A percentile compares a stretch with the other conserved stretches of the same genome.
These are phyloP conservation scores for Lentinula sp. DNA, from an alignment of 768 basidiomycete genomes.

Conservation along the genomic window DNA sequence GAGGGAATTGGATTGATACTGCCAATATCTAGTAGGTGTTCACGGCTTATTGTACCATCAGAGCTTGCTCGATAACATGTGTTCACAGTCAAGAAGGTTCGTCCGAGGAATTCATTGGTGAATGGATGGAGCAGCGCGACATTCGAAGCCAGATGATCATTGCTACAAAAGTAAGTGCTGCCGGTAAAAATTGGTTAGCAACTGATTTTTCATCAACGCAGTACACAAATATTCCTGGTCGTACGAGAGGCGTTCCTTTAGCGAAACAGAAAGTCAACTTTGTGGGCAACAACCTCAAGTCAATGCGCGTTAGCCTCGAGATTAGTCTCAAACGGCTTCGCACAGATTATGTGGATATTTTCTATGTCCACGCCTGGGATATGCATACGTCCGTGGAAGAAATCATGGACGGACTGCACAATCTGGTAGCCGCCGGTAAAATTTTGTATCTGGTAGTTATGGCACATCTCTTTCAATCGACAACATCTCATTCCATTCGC, in stretches of 20 bases:
- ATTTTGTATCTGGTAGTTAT: conserved; percentile 24
- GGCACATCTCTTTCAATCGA: background rate
- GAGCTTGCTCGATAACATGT: background rate
- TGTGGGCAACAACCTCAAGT: conserved; percentile 39
- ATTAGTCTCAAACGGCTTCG: conserved; percentile 32
- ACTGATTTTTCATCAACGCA: background rate
- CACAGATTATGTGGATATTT: conserved; percentile 37
- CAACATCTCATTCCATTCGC: background rate
- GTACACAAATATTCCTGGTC: conserved; percentile 11
- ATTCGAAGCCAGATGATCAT: conserved; percentile 45
- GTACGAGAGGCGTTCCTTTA: conserved; percentile 21
- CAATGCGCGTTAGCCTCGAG: conserved; percentile 27
- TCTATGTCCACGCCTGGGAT: conserved; percentile 44
- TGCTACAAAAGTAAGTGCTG: conserved; percentile 31
- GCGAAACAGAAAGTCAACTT: conserved; percentile 29
- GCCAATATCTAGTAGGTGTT: conserved; percentile 35
- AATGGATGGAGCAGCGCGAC: conserved; percentile 41
- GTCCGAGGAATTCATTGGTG: conserved; percentile 48
- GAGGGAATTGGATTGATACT: conserved; percentile 46
- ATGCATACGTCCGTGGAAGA: conserved; percentile 39
- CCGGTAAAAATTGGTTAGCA: background rate
- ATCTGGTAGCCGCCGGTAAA: conserved; percentile 38
- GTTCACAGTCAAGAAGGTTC: conserved; percentile 42
- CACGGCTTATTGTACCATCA: background rate
- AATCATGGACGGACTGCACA: conserved; percentile 38